Evolutionary conservation across 2,329 filamentous ascomycete genomes (phyloP).

Genomic region (Myriangium duriaei): DNA sequence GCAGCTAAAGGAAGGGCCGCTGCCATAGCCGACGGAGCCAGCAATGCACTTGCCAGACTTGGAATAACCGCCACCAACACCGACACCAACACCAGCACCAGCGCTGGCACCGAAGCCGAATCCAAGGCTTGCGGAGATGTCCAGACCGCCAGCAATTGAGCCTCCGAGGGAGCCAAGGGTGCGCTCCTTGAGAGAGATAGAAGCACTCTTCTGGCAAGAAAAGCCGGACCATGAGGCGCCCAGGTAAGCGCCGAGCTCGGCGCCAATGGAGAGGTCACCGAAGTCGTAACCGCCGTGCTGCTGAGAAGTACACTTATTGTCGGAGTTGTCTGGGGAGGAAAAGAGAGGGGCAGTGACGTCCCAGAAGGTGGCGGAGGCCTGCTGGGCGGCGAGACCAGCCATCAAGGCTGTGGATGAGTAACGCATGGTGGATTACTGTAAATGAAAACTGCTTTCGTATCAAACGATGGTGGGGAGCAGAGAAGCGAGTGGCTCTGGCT

Average conservation of each 20-base stretch:
- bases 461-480: background rate
- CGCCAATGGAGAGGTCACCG: conserved; percentile 36
- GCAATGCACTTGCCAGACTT: conserved; percentile 19
- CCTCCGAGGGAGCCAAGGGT: conserved; percentile 26
- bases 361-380: conserved; percentile 38
- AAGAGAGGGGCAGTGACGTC: conserved; percentile 41
- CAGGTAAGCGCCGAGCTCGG: conserved; percentile 49
- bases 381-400: conserved; percentile 34
- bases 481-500: background rate
- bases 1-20: conserved; percentile 35
- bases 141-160: conserved; percentile 31
- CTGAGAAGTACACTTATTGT: conserved; percentile 63
- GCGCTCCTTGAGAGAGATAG: conserved; percentile 37
- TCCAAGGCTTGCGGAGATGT: conserved; percentile 27
- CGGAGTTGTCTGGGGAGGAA: conserved; percentile 55
- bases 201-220: conserved; percentile 49
- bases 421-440: conserved; percentile 10
- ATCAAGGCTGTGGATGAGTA: conserved; percentile 21
- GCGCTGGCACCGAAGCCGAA: conserved; percentile 30
- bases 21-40: conserved; percentile 44
- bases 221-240: conserved; percentile 66
- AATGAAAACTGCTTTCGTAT: background rate
- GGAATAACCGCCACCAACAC: conserved; percentile 1
- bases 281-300: conserved; percentile 65
- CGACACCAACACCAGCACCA: conserved; percentile 1